These are phyloP conservation scores for Endocladia muricata DNA, from an alignment of 31 red algal species.

Conservation along the genomic window DNA sequence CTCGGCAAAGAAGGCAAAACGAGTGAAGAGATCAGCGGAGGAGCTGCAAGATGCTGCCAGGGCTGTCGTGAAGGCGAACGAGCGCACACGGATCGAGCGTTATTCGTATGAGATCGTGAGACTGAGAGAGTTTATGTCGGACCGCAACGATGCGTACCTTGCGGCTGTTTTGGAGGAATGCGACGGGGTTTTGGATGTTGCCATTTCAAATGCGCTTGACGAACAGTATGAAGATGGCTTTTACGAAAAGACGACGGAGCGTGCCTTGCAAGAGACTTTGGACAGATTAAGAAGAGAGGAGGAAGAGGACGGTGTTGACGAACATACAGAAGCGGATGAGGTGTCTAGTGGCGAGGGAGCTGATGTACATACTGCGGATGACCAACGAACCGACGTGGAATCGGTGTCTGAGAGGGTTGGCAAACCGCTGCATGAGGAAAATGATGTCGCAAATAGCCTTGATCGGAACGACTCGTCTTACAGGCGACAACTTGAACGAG, in stretches of 20 bases:
- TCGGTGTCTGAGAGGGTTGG: too few relatives aligned
- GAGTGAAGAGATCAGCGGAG: constrained; percentile 11
- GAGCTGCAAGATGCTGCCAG: constrained; percentile 38
- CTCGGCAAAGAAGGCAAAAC: constrained; percentile 2
- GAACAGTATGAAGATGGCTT: constrained; percentile 41
- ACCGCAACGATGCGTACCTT: constrained; percentile 30
- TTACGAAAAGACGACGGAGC: constrained; percentile 15
- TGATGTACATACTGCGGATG: too few relatives aligned
- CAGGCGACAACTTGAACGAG: too few relatives aligned
- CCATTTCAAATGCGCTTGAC: constrained; percentile 30
- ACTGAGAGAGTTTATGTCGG: constrained; percentile 39
- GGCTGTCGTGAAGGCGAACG: constrained; percentile 14
- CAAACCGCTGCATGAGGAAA: too few relatives aligned
- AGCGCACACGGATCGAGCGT: constrained; percentile 3
- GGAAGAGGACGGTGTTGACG: not conserved
- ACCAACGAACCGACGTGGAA: too few relatives aligned
- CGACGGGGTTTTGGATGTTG: constrained; percentile 45
- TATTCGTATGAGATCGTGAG: constrained; percentile 28
- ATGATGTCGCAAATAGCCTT: too few relatives aligned
- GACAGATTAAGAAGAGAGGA: not conserved
- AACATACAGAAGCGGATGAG: not conserved
- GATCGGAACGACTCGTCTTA: too few relatives aligned
- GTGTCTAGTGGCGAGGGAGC: not conserved
- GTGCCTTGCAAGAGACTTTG: not conserved
- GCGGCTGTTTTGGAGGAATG: constrained; percentile 47